Evolutionary conservation across 495 filamentous ascomycete genomes (phyloP), one percentile per base, ranked within the genome.

Genomic region (Rostrohypoxylon terebratum): DNA sequence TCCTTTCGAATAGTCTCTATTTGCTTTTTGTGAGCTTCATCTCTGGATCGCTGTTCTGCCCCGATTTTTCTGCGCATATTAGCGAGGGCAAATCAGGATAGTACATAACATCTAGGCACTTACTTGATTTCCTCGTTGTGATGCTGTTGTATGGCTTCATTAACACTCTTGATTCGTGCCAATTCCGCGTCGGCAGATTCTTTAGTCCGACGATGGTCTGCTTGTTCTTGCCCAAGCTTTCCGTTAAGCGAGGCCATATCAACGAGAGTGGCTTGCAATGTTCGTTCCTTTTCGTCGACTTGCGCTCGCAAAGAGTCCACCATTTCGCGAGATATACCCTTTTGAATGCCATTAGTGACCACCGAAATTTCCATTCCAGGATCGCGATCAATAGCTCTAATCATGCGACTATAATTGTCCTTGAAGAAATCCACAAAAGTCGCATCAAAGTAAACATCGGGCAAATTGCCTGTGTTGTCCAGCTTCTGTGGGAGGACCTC

Each of bases 361-460:
- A 95, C 86, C 0, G 91, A 90, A 21, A 95, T 88, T 76, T 99
- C 96, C 42, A 94, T 81, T 8, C 89, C 93, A 4, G 96, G 96
- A 66, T 97, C 94, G 55, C 94, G 91, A 78, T 99, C 96, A 74
- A 99, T 93, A 18, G 95, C 92, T 60, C 94, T 88, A 18, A 91
- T 83, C 59, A 98, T 82, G 33, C 94, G 92, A 68, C 91, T 94
- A 77, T 94, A 99, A 77, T 97, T 96, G 73, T 98, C 94, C 77
- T 97, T 97, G 68, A 98, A 86, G 77, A 98, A 97, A 66, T 97
- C 94, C 42, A 98, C 89, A 78, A 98, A 98, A 0, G 89, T 87
- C 45, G 87, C 85, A 73, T 97, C 93, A 66, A 98, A 94, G 76
- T 89, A 94, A 6, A 97, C 91, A 18, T 96, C 91, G 20, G 95